Conservation (phyloP, 768 basidiomycete genomes). For the Leucogyrophana mollusca region DNA sequence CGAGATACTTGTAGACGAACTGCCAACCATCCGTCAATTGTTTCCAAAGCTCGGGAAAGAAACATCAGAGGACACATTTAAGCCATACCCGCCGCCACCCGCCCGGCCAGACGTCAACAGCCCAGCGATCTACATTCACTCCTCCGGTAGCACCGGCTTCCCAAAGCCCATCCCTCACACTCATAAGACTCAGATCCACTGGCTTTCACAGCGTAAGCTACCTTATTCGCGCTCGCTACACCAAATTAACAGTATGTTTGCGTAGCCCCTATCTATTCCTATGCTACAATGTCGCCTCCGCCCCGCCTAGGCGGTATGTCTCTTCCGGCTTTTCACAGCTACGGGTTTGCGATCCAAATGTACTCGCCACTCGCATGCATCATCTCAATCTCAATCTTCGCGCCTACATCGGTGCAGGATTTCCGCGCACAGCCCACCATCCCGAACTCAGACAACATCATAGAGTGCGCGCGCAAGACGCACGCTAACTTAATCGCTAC, state of each 20-base stretch:
- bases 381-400: slow-evolving; percentile 20
- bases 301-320: slow-evolving; percentile 24
- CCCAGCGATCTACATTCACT: slow-evolving; percentile 17
- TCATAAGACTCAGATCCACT: slow-evolving; percentile 29
- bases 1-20: slow-evolving; percentile 7
- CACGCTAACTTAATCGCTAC: neutral
- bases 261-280: neutral
- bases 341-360: slow-evolving; percentile 25
- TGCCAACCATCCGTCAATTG: slow-evolving; percentile 18
- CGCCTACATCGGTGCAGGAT: slow-evolving; percentile 18
- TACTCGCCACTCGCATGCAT: slow-evolving; percentile 21
- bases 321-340: slow-evolving; percentile 33
- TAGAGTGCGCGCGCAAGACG: neutral
- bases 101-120: slow-evolving; percentile 10
- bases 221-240: neutral
- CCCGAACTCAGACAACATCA: slow-evolving; percentile 6
- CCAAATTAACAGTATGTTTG: neutral
- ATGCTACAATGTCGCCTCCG: neutral
- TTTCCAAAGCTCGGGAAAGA: slow-evolving; percentile 38
- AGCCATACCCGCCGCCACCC: slow-evolving; percentile 5
- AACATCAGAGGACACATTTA: slow-evolving; percentile 8
- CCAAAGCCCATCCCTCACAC: slow-evolving; percentile 41
- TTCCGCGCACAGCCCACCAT: slow-evolving; percentile 1
- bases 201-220: slow-evolving; percentile 32
- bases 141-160: slow-evolving; percentile 42